Percentiles rank a stretch among this genome's conserved stretches.
phyloP scores from a whole-genome alignment of 148 eudicot genomes.

The Polygonum maritimum region DNA sequence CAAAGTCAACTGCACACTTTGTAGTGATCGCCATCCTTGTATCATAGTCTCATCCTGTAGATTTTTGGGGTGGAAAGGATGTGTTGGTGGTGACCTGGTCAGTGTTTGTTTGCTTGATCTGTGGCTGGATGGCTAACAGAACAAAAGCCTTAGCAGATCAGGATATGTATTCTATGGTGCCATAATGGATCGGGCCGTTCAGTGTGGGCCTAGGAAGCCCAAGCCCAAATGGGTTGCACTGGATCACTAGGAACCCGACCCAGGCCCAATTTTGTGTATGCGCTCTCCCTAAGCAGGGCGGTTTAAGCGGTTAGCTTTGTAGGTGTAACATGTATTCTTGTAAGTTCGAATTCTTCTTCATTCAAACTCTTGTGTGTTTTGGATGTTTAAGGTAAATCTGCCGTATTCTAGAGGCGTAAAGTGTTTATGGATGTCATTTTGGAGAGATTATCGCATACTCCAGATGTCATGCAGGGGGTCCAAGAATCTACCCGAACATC shows the following conservation, averaged over 20 bases:
- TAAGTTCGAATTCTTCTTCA: background rate
- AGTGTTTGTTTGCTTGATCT: background rate
- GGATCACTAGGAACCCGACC: background rate
- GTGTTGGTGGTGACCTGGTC: background rate
- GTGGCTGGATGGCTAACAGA: background rate
- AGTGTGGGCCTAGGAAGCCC: background rate
- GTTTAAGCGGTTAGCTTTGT: background rate
- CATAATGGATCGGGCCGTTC: background rate
- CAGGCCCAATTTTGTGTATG: background rate
- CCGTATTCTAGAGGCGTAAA: too few species aligned
- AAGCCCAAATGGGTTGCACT: background rate
- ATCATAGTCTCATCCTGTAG: constrained; percentile 5
- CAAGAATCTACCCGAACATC: background rate
- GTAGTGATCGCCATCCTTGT: background rate
- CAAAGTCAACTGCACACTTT: background rate
- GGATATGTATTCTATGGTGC: background rate
- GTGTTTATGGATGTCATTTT: too few species aligned
- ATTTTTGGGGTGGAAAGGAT: background rate
- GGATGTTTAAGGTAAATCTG: background rate
- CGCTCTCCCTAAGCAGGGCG: background rate
- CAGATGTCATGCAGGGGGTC: background rate
- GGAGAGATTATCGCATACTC: too few species aligned
- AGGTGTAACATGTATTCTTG: background rate
- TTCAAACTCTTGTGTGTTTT: too few species aligned
- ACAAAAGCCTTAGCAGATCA: background rate